phyloP scores from a whole-genome alignment of 768 basidiomycete species.

The Guyanaporus albipodus region DNA sequence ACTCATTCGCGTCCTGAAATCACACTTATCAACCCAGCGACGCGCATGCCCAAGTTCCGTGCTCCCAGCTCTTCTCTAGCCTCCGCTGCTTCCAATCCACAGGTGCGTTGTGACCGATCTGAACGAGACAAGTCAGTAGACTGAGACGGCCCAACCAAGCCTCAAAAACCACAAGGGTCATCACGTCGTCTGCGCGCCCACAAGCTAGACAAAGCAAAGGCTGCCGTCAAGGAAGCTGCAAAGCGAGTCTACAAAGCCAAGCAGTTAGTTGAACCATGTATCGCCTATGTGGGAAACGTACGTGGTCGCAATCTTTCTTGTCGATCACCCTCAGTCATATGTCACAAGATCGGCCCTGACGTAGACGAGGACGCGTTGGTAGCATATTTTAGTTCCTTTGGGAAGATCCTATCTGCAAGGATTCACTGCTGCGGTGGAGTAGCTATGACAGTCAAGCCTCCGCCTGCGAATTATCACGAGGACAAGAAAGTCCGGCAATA shows the following conservation, averaged over 20 bases:
- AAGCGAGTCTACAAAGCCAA: conserved; percentile 13
- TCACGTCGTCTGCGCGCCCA: conserved; percentile 9
- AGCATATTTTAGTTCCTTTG: conserved; percentile 24
- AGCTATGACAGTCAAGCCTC: conserved; percentile 24
- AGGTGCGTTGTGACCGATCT: conserved; percentile 7
- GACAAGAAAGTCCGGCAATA: conserved; percentile 45
- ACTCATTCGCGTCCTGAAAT: not conserved
- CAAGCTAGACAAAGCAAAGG: conserved; percentile 15
- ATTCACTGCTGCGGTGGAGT: conserved; percentile 34
- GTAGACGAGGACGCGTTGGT: conserved; percentile 22
- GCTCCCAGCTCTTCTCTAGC: conserved; percentile 17
- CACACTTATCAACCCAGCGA: not conserved
- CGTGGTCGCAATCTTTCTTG: conserved; percentile 19
- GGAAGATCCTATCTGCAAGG: conserved; percentile 16
- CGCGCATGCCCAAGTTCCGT: conserved; percentile 17
- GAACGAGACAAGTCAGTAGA: not conserved
- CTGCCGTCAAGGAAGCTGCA: conserved; percentile 14
- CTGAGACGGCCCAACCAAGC: not conserved
- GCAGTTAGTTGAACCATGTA: conserved; percentile 20
- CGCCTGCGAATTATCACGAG: conserved; percentile 26
- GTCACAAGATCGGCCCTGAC: conserved; percentile 31
- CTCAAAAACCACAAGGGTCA: conserved; percentile 5
- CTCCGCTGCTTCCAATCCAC: conserved; percentile 1
- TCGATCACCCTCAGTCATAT: conserved; percentile 1
- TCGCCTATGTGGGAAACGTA: conserved; percentile 64